Conservation (phyloP, 2,329 filamentous ascomycete genomes). For the Orbilia quercus region DNA sequence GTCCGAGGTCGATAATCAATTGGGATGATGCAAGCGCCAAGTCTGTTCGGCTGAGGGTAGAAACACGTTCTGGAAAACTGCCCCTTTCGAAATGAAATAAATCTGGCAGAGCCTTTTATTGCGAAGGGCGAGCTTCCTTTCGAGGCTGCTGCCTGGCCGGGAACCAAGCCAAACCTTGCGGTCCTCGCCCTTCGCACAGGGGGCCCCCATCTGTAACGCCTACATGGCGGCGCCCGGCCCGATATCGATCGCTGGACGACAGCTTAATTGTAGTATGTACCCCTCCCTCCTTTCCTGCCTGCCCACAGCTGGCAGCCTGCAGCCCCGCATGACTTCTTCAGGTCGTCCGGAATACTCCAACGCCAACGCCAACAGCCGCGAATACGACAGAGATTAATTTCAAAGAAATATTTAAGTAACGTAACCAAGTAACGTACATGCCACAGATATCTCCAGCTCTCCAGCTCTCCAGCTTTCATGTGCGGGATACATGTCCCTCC, state of each 20-base stretch:
- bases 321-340: not conserved
- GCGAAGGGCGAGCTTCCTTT: not conserved
- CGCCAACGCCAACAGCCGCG: too few relatives aligned
- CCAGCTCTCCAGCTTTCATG: too few relatives aligned
- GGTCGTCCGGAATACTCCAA: not conserved
- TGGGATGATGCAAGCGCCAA: constrained; percentile 14
- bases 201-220: constrained; percentile 9
- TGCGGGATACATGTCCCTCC: not conserved
- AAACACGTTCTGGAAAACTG: constrained; percentile 38
- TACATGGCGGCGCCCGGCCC: constrained; percentile 49
- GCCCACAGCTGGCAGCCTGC: too few relatives aligned
- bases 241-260: constrained; percentile 14
- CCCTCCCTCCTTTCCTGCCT: constrained; percentile 15
- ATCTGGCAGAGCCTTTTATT: not conserved
- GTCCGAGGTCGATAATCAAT: too few relatives aligned
- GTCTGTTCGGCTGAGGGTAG: not conserved
- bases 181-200: constrained; percentile 13
- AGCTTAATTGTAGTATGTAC: too few relatives aligned
- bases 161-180: constrained; percentile 27
- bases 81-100: constrained; percentile 16
- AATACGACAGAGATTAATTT: too few relatives aligned
- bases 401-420: too few relatives aligned
- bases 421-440: too few relatives aligned
- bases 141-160: constrained; percentile 47
- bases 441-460: too few relatives aligned